Conservation (phyloP, 768 basidiomycete species). For the Auriscalpium vulgare region DNA sequence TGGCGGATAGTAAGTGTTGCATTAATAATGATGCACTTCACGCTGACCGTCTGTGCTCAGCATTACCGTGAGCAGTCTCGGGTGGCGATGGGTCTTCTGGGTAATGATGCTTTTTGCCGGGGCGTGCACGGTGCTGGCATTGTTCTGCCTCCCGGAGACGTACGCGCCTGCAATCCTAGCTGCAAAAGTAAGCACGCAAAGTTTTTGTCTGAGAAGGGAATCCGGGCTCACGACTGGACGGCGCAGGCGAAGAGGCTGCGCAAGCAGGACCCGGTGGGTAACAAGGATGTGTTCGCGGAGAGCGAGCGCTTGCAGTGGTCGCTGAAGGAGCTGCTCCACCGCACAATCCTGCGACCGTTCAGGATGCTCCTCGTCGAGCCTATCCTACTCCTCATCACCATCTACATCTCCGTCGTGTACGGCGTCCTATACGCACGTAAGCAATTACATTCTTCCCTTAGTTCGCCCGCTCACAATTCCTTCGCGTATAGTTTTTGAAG, state of each 20-base stretch:
- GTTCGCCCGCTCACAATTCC: no score
- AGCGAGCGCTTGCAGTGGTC: constrained; percentile 1
- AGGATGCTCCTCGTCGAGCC: constrained; percentile 25
- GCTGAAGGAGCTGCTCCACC: constrained; percentile 13
- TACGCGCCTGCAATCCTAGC: constrained; percentile 11
- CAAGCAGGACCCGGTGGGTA: neutral
- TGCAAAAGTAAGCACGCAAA: neutral
- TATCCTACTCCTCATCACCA: constrained; percentile 7
- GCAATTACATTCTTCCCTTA: no score
- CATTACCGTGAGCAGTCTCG: constrained; percentile 2
- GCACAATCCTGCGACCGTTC: constrained; percentile 24
- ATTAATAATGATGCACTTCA: neutral
- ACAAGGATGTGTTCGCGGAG: neutral
- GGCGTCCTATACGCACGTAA: constrained; percentile 4
- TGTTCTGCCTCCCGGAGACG: constrained; percentile 17
- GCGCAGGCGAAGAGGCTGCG: constrained; percentile 1
- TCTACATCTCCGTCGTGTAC: constrained; percentile 11
- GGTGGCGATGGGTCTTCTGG: constrained; percentile 21
- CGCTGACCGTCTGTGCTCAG: neutral
- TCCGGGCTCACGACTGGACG: neutral
- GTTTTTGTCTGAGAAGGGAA: neutral
- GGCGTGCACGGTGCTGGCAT: constrained; percentile 1
- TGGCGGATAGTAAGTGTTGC: constrained; percentile 12
- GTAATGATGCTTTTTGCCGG: constrained; percentile 17
- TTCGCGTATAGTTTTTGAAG: neutral